Base-by-base conservation (phyloP, 2,329 filamentous ascomycete species). In the Whalleya microplaca region DNA sequence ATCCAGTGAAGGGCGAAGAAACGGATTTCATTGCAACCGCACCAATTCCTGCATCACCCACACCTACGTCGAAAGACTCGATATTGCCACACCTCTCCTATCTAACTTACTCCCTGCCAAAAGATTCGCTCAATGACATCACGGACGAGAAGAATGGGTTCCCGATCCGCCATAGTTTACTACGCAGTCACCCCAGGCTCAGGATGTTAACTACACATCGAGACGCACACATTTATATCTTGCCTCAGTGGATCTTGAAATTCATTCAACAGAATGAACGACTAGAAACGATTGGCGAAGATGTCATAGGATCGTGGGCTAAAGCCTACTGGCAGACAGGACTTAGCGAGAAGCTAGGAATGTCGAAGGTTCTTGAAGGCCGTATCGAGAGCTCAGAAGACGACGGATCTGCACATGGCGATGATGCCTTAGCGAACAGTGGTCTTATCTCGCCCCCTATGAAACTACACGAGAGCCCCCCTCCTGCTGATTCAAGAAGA, bases 221-320 rank as follows among this genome's bases (percentile, higher is more conserved):
- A 42, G 94, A 98, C 71, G 91, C 94, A 0, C 94, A 98, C 70
- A 89, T 98, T 55, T 99, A 99, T 74, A 86, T 99, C 61, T 91
- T 99, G 64, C 95, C 95, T 0, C 86, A 86, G 64, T 98, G 95
- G 94, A 84, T 96, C 8, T 84, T 96, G 67, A 88, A 96, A 51
- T 90, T 96, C 72, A 85, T 96, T 42, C 84, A 85, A 55, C 80
- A 83, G 59, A 96, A 97, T 67, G 88, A 93, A 27, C 86, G 84
- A 10, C 85, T 99, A 61, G 91, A 96, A 66, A 96, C 88, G 53
- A 87, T 99, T 46, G 90, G 90, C 29, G 94, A 98, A 72, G 94
- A 98, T 68, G 86, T 97, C 5, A 80, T 98, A 16, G 92, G 93
- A 6, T 96, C 91, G 90, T 96, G 93, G 92, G 91, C 93, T 32